Evolutionary conservation across 2,329 filamentous ascomycete species (phyloP).

Genomic region (Nothophoma quercina): DNA sequence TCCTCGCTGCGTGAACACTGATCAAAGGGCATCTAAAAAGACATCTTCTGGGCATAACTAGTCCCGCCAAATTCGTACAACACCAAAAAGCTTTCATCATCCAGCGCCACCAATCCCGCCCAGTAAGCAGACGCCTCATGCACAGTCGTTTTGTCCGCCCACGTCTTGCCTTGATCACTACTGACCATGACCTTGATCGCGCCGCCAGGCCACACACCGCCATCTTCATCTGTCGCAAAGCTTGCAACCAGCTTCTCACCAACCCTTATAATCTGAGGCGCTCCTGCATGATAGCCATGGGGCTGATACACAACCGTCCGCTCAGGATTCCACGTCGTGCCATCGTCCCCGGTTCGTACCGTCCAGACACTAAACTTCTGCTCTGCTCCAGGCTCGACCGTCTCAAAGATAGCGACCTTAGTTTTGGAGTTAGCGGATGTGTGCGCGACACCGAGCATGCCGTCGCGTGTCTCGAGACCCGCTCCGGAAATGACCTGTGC

Average conservation of each 20-base stretch:
- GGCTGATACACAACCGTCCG: constrained; percentile 51
- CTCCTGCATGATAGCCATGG: constrained; percentile 47
- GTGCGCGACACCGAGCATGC: constrained; percentile 55
- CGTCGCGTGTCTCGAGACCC: constrained; percentile 50
- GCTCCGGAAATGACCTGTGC: constrained; percentile 48
- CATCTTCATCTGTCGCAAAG: constrained; percentile 58
- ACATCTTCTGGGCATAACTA: constrained; percentile 38
- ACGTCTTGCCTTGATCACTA: constrained; percentile 34
- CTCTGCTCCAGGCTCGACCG: constrained; percentile 24
- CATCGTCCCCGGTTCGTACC: constrained; percentile 54
- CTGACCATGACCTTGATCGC: constrained; percentile 38
- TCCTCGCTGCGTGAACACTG: too few relatives aligned
- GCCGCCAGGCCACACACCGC: constrained; percentile 25
- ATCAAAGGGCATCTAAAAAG: too few relatives aligned
- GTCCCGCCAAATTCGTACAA: constrained; percentile 34
- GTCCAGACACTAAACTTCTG: constrained; percentile 48
- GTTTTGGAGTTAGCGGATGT: constrained; percentile 28
- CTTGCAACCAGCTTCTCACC: constrained; percentile 53
- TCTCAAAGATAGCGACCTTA: constrained; percentile 57
- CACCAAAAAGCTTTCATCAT: constrained; percentile 36
- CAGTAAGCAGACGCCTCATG: constrained; percentile 34
- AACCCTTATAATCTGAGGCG: constrained; percentile 55
- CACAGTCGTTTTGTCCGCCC: constrained; percentile 43
- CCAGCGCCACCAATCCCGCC: constrained; percentile 40
- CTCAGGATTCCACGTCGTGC: constrained; percentile 49